Conservation (phyloP, 306 rosid species). For the Hippophae tibetana region DNA sequence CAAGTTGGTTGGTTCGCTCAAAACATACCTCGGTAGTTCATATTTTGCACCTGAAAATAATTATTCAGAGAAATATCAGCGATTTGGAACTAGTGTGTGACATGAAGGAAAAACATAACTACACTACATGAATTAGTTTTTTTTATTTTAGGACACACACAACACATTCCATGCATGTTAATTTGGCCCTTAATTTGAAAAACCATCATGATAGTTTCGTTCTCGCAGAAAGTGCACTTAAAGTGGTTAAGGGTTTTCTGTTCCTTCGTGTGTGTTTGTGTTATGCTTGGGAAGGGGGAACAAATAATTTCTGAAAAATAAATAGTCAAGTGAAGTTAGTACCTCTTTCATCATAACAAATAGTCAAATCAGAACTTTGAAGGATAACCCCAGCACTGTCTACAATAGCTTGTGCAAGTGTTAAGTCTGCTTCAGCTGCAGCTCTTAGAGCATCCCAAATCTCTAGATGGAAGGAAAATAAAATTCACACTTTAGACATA, state of each 20-base stretch:
- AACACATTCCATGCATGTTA: too few species aligned
- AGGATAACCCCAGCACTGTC: slow-evolving; percentile 12
- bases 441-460: slow-evolving; percentile 16
- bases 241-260: too few species aligned
- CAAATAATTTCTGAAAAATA: too few species aligned
- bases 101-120: too few species aligned
- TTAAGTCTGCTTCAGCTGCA: slow-evolving; percentile 14
- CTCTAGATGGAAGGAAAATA: slow-evolving; percentile 24
- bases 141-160: too few species aligned
- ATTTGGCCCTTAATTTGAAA: too few species aligned
- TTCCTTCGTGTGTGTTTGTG: too few species aligned
- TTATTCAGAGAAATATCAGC: not conserved
- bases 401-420: slow-evolving; percentile 8
- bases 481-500: slow-evolving; percentile 17
- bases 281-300: too few species aligned
- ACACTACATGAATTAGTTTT: too few species aligned
- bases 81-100: too few species aligned
- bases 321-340: not conserved
- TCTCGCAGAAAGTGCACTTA: too few species aligned
- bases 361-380: slow-evolving; percentile 5
- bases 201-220: too few species aligned
- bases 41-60: slow-evolving; percentile 4
- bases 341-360: slow-evolving; percentile 16
- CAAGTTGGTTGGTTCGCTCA: slow-evolving; percentile 11
- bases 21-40: slow-evolving; percentile 5